Evolutionary conservation across 2,329 filamentous ascomycete species (phyloP), one percentile per base, ranked within the genome.

Genomic region (Ceratocystis huliohia): DNA sequence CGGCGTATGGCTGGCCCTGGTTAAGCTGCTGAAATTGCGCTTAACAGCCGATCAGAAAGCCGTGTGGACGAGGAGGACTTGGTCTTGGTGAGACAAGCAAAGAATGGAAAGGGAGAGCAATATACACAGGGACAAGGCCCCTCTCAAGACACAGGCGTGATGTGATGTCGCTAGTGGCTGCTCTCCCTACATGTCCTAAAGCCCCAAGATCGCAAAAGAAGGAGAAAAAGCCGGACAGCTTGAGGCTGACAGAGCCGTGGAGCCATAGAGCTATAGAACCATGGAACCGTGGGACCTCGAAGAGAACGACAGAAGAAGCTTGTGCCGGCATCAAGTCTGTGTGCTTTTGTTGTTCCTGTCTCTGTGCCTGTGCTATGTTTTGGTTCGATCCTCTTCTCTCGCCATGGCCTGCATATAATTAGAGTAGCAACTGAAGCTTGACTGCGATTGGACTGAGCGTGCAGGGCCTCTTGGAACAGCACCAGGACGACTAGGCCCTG

Each of bases 301-400:
- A 5, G 48, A 57, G 53, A 57, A 30, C 37, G 37, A 41, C 37
- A 41, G 25, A n/a, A 30, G 15, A 30, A 57, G 53, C 53, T 57
- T 57, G 53, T 57, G 25, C 53, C 25, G 17, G 5, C 53, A 15
- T n/a, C 25, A 13, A 57, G 53, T 57, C 53, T 57, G 53, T 57
- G 53, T 30, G 50, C 53, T 15, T 30, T 13, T 57, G 8, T 30
- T 30, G 53, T 30, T 13, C 53, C 30, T 57, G 53, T 57, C 22
- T 30, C 30, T 33, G 28, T 1, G 30, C 30, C 30, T 33, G 30
- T 33, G 30, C 30, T 33, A 33, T 33, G 30, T 53, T 50, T n/a
- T 53, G 48, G 53, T 30, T 57, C 25, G 28, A 57, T 57, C 53
- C 53, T 57, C 22, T 57, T 57, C 22, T 57, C 53, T 57, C 53